These are phyloP conservation scores for Cyanodermella asteris DNA, from an alignment of 2,329 filamentous ascomycete species.

Conservation along the genomic window DNA sequence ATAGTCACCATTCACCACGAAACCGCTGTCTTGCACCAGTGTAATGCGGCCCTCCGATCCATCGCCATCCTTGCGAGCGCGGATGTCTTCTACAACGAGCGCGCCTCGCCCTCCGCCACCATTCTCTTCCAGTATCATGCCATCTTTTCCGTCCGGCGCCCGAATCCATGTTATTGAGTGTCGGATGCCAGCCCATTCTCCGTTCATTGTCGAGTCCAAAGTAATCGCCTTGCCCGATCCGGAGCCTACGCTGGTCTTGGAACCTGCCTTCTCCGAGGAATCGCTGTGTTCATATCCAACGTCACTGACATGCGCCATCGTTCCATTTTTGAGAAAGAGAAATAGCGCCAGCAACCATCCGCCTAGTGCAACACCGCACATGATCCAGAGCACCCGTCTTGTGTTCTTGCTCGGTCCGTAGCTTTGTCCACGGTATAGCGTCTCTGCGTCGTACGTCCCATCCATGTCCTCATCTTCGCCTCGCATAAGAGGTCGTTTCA, in stretches of 20 bases:
- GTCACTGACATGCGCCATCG: too few relatives aligned
- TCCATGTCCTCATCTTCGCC: conserved; percentile 11
- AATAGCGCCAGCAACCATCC: conserved; percentile 24
- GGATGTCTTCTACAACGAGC: conserved; percentile 71
- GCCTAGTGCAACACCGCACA: conserved; percentile 19
- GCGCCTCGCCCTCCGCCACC: conserved; percentile 45
- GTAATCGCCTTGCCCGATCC: conserved; percentile 20
- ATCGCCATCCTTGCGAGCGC: conserved; percentile 26
- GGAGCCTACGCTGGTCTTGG: too few relatives aligned
- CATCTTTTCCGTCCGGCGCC: conserved; percentile 38
- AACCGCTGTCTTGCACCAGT: conserved; percentile 48
- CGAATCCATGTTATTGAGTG: conserved; percentile 25
- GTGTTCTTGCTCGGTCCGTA: conserved; percentile 5
- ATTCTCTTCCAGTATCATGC: conserved; percentile 52
- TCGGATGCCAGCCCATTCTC: conserved; percentile 16
- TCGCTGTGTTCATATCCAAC: conserved; percentile 15
- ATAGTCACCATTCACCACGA: conserved; percentile 34
- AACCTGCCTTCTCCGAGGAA: too few relatives aligned
- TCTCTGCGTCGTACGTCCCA: conserved; percentile 12
- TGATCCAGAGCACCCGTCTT: conserved; percentile 18
- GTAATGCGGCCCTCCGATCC: conserved; percentile 35
- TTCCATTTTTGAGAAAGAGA: too few relatives aligned
- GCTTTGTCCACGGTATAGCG: conserved; percentile 6
- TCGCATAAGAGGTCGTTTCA: conserved; percentile 2
- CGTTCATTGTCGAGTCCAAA: conserved; percentile 18